Percentiles rank a stretch among this genome's conserved stretches.
These are phyloP conservation scores for Paracoccidioides lutzii DNA, from an alignment of 2,329 filamentous ascomycete genomes.

Conservation along the genomic window DNA sequence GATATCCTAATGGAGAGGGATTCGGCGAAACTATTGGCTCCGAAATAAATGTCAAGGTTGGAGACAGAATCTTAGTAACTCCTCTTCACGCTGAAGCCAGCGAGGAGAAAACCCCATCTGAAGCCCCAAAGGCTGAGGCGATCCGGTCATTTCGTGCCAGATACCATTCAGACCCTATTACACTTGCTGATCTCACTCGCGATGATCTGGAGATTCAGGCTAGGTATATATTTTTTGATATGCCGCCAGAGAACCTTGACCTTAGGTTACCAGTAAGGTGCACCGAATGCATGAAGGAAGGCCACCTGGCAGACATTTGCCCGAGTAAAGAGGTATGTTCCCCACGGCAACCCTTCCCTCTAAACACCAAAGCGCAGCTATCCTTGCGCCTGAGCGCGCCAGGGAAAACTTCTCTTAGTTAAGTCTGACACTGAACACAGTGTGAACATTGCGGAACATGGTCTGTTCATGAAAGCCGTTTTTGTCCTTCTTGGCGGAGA, in stretches of 20 bases:
- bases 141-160: constrained; percentile 22
- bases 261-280: constrained; percentile 31
- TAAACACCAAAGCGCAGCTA: not conserved
- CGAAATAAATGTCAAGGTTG: not conserved
- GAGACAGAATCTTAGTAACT: not conserved
- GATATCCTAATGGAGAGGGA: not conserved
- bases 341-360: not conserved
- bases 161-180: constrained; percentile 23
- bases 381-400: not conserved
- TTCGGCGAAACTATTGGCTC: not conserved
- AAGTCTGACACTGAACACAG: constrained; percentile 11
- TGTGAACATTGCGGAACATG: constrained; percentile 33
- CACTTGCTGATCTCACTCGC: constrained; percentile 26
- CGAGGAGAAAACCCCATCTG: not conserved
- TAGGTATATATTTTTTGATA: constrained; percentile 29
- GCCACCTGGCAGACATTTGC: constrained; percentile 32
- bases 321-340: constrained; percentile 30
- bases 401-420: not conserved
- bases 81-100: not conserved
- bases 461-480: constrained; percentile 27
- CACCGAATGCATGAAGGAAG: constrained; percentile 29
- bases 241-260: constrained; percentile 26
- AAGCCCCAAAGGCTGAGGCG: constrained; percentile 23
- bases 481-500: constrained; percentile 29
- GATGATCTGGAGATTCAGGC: constrained; percentile 30